phyloP scores from a whole-genome alignment of 2,329 filamentous ascomycete species.

The Fusarium pseudograminearum region DNA sequence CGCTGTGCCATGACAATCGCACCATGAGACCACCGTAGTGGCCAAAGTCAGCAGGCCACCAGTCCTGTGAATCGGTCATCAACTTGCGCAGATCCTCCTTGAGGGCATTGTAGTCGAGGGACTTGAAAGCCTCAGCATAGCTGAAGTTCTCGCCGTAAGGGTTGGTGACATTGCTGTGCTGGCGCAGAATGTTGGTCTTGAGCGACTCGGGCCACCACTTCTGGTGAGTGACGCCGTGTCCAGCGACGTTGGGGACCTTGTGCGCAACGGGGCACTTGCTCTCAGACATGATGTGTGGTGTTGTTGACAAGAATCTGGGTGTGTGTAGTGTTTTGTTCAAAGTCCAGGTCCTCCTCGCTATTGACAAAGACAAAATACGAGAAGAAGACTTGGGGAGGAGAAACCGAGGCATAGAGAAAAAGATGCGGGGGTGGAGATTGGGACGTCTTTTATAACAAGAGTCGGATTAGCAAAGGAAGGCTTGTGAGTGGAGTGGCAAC shows the following conservation, averaged over 20 bases:
- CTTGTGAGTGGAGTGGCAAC: slow-evolving; percentile 24
- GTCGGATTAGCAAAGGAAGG: slow-evolving; percentile 34
- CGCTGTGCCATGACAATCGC: slow-evolving; percentile 84
- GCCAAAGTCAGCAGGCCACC: slow-evolving; percentile 85
- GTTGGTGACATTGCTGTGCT: slow-evolving; percentile 30
- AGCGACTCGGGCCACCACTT: slow-evolving; percentile 39
- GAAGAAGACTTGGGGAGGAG: slow-evolving; percentile 15
- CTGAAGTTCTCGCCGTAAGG: slow-evolving; percentile 34
- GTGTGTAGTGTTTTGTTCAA: slow-evolving; percentile 1
- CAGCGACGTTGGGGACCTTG: slow-evolving; percentile 32
- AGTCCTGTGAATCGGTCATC: slow-evolving; percentile 84
- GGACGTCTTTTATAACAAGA: slow-evolving; percentile 4
- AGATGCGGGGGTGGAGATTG: slow-evolving; percentile 39
- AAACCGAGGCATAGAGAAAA: slow-evolving; percentile 27
- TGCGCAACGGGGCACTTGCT: slow-evolving; percentile 36
- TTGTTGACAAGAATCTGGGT: slow-evolving; percentile 2
- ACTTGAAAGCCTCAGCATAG: slow-evolving; percentile 36
- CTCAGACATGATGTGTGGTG: slow-evolving; percentile 31
- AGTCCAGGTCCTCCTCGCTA: slow-evolving; percentile 25
- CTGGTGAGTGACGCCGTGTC: slow-evolving; percentile 29
- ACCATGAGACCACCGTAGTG: slow-evolving; percentile 86
- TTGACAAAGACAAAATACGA: slow-evolving; percentile 23
- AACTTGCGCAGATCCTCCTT: slow-evolving; percentile 78
- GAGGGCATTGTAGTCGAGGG: slow-evolving; percentile 60
- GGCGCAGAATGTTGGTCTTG: slow-evolving; percentile 38